A percentile compares a stretch with the other conserved stretches of the same genome.
These are phyloP conservation scores for Cairneyella variabilis DNA, from an alignment of 495 filamentous ascomycete genomes.

Conservation along the genomic window DNA sequence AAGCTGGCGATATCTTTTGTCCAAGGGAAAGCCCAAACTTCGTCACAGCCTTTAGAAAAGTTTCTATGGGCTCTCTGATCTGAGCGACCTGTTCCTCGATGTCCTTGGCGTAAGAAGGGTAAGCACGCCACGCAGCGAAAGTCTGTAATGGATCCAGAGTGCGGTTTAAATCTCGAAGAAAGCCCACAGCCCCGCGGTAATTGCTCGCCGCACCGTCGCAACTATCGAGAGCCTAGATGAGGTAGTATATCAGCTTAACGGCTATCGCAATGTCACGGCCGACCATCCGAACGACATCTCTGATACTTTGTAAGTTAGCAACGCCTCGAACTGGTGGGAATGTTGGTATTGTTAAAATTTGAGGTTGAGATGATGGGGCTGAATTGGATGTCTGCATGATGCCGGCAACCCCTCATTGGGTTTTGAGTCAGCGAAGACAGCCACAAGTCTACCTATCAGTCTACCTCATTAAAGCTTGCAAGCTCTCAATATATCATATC, in stretches of 20 bases:
- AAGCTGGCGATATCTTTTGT: not conserved
- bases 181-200: constrained; percentile 6
- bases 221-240: constrained; percentile 8
- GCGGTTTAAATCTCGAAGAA: not conserved
- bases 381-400: no score
- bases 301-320: no score
- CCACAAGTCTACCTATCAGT: no score
- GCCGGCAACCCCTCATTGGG: no score
- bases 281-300: constrained; percentile 16
- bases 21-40: constrained; percentile 4
- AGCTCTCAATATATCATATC: no score
- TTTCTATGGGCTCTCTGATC: not conserved
- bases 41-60: not conserved
- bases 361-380: no score
- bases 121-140: not conserved
- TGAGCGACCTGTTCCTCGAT: not conserved
- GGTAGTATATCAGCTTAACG: not conserved
- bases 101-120: not conserved
- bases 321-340: no score
- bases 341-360: no score
- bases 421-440: no score
- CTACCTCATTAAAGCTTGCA: no score
- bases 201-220: not conserved
- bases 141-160: constrained; percentile 8
- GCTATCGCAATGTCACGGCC: constrained; percentile 4